Percentiles rank a stretch among this genome's conserved stretches.
Conservation (phyloP, 2,329 filamentous ascomycete species). For the Pseudogymnoascus sp. region DNA sequence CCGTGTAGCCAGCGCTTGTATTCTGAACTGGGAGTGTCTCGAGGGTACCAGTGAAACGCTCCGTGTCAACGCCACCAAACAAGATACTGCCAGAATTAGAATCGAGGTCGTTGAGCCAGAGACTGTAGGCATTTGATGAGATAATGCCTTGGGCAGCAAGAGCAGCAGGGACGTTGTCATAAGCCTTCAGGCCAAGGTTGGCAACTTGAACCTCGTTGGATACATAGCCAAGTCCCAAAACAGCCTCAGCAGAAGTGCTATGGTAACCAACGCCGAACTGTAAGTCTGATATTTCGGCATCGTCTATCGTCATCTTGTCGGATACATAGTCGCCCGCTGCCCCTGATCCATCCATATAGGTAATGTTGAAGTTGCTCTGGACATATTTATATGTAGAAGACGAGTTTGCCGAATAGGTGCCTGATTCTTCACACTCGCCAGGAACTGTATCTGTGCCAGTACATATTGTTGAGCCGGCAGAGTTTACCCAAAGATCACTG, state of each 20-base stretch:
- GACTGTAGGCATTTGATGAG: conserved; percentile 59
- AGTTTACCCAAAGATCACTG: conserved; percentile 66
- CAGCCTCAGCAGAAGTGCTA: conserved; percentile 56
- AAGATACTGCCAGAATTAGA: conserved; percentile 58
- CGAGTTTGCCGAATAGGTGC: conserved; percentile 59
- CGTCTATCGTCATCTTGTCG: conserved; percentile 59
- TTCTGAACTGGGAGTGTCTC: conserved; percentile 59
- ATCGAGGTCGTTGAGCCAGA: conserved; percentile 68
- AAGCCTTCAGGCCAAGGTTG: conserved; percentile 44
- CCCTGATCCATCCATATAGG: conserved; percentile 74
- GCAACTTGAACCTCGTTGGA: conserved; percentile 69
- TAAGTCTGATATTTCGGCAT: conserved; percentile 43
- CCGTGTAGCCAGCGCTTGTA: conserved; percentile 41
- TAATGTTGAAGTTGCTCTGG: conserved; percentile 74
- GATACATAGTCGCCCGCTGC: conserved; percentile 72
- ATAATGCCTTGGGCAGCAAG: conserved; percentile 55
- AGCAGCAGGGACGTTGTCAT: conserved; percentile 61
- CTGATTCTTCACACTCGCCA: conserved; percentile 40
- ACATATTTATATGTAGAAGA: conserved; percentile 73
- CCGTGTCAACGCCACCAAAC: conserved; percentile 67
- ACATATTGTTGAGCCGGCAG: conserved; percentile 54
- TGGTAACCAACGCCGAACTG: conserved; percentile 69
- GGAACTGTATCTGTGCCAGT: conserved; percentile 23
- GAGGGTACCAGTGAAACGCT: conserved; percentile 54
- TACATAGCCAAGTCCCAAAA: conserved; percentile 78